Percentiles rank a stretch among this genome's conserved stretches.
Conservation (phyloP, 78 protist species). For the Guillardia theta region DNA sequence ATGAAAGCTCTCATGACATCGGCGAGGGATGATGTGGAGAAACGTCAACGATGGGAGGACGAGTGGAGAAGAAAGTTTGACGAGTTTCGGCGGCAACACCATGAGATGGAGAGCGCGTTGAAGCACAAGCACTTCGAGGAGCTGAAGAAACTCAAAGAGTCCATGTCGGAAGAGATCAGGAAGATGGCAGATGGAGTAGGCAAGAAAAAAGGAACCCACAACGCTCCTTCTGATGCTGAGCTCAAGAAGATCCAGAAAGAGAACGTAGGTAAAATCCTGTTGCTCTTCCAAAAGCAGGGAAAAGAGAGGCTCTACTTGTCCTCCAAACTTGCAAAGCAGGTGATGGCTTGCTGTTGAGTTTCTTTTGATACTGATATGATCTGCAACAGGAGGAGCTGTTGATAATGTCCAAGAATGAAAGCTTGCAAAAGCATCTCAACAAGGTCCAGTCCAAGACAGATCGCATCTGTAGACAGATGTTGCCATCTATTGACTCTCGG, state of each 20-base stretch:
- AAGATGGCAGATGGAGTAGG: neutral
- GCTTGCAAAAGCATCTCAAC: neutral
- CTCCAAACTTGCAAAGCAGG: neutral
- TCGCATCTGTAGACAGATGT: neutral
- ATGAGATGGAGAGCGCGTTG: neutral
- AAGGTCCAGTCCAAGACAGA: neutral
- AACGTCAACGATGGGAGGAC: neutral
- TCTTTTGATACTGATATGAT: too few relatives aligned
- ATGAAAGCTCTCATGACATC: neutral
- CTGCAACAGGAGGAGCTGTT: neutral
- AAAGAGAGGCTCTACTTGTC: neutral
- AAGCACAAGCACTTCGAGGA: neutral
- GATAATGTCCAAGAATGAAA: neutral
- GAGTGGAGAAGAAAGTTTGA: neutral
- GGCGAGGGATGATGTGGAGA: neutral
- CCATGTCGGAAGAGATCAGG: neutral
- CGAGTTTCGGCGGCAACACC: neutral
- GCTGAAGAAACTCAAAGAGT: neutral
- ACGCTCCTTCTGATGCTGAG: neutral
- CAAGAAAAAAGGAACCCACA: neutral
- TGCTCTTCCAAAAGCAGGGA: neutral
- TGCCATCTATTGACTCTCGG: neutral
- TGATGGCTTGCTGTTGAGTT: too few relatives aligned
- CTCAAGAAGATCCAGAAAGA: neutral
- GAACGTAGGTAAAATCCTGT: neutral